These are phyloP conservation scores for Tardiomyces digboiensis DNA, from an alignment of 1,139 yeast genomes.

Conservation along the genomic window DNA sequence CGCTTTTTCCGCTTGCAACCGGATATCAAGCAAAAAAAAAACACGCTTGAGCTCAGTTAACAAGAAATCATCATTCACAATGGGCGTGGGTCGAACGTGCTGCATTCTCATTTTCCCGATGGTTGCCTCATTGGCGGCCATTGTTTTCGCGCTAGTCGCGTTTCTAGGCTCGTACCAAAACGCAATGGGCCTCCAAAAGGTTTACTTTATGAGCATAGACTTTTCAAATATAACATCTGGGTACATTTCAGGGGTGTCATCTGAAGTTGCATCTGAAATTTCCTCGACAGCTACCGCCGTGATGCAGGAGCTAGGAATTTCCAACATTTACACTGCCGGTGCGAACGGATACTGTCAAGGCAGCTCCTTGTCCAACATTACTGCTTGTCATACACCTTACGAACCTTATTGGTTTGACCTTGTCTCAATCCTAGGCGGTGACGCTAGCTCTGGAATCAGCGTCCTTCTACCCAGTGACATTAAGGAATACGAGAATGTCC, in stretches of 20 bases:
- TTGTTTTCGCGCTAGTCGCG: slow-evolving; percentile 31
- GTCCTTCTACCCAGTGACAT: slow-evolving; percentile 20
- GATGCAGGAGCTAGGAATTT: slow-evolving; percentile 32
- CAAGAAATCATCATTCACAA: too few relatives aligned
- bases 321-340: slow-evolving; percentile 54
- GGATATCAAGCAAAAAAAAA: neutral
- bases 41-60: neutral
- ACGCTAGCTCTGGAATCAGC: slow-evolving; percentile 21
- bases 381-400: slow-evolving; percentile 28
- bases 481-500: slow-evolving; percentile 25
- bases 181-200: slow-evolving; percentile 26
- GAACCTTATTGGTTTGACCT: slow-evolving; percentile 60
- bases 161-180: slow-evolving; percentile 32
- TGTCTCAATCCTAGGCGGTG: slow-evolving; percentile 30
- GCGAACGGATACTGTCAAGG: slow-evolving; percentile 75
- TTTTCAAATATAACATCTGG: slow-evolving; percentile 16
- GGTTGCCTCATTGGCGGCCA: slow-evolving; percentile 29
- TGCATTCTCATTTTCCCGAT: slow-evolving; percentile 31
- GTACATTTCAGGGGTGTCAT: slow-evolving; percentile 1
- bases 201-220: slow-evolving; percentile 35
- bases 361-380: slow-evolving; percentile 24
- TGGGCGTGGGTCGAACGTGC: slow-evolving; percentile 23
- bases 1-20: too few relatives aligned
- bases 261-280: slow-evolving; percentile 5
- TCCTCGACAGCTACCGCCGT: neutral